phyloP scores from a whole-genome alignment of 225 moss, liverwort and hornwort genomes.

The Neckera pumila region DNA sequence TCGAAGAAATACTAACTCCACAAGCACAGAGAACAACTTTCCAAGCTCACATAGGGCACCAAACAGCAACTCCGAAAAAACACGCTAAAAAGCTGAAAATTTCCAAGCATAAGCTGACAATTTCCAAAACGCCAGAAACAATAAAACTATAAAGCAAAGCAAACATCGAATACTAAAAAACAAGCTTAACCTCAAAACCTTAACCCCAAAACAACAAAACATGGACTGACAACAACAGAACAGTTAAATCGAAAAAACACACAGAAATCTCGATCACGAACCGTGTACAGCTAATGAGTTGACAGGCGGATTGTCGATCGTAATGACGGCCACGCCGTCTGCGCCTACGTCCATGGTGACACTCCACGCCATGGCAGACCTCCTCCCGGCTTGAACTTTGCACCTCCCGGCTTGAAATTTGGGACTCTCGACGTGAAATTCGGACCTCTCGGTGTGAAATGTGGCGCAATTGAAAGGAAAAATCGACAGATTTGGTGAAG shows the following conservation, averaged over 20 bases:
- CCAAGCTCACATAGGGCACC: background rate
- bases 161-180: background rate
- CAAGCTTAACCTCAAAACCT: background rate
- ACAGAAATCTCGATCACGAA: conserved; percentile 8
- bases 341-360: conserved; percentile 75
- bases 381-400: no score
- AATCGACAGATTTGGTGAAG: background rate
- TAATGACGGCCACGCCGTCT: conserved; percentile 89
- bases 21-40: background rate
- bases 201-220: background rate
- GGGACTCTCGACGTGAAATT: background rate
- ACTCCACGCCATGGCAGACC: conserved; percentile 31
- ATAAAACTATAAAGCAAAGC: background rate
- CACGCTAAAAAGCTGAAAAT: background rate
- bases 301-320: conserved; percentile 73
- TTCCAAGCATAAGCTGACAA: background rate
- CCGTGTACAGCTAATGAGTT: conserved; percentile 75
- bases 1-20: background rate
- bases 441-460: background rate
- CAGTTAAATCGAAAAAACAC: background rate
- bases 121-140: background rate
- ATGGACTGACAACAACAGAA: background rate
- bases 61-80: background rate
- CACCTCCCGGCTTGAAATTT: no score
- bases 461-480: background rate